phyloP scores from a whole-genome alignment of 2,329 filamentous ascomycete genomes.

The Rutstroemia sp. region DNA sequence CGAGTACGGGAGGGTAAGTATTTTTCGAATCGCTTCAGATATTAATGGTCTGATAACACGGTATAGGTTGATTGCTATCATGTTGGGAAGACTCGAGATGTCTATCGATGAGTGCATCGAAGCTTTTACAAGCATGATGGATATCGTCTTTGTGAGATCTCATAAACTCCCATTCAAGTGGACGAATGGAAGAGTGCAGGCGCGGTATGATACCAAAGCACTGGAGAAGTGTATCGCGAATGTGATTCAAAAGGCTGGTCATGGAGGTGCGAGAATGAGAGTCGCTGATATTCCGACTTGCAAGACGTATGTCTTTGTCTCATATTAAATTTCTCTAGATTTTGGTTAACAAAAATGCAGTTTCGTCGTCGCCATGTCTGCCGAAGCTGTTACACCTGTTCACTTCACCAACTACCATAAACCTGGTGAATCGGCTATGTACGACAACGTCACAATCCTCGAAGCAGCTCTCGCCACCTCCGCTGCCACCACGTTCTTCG shows the following conservation, averaged over 20 bases:
- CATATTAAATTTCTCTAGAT: not conserved
- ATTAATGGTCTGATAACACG: not conserved
- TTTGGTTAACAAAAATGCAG: not conserved
- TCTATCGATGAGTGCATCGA: not conserved
- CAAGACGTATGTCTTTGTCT: not conserved
- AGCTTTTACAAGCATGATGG: not conserved
- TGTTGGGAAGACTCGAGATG: not conserved
- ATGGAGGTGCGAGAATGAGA: not conserved
- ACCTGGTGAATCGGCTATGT: not conserved
- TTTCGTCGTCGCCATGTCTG: not conserved
- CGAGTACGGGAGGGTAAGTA: slow-evolving; percentile 9
- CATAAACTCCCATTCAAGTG: not conserved
- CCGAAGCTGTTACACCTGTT: not conserved
- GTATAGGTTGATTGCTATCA: not conserved
- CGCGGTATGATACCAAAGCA: not conserved
- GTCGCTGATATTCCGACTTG: not conserved
- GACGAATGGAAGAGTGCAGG: not conserved
- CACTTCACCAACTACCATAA: not conserved
- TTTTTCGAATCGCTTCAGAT: too few relatives aligned
- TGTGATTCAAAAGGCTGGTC: not conserved
- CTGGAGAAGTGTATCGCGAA: not conserved
- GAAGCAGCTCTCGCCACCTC: not conserved
- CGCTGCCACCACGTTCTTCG: not conserved
- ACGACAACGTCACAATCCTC: not conserved
- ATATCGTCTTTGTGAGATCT: too few relatives aligned